These are phyloP conservation scores for Dothiorella sarmentorum DNA, from an alignment of 2,329 filamentous ascomycete species.

Conservation along the genomic window DNA sequence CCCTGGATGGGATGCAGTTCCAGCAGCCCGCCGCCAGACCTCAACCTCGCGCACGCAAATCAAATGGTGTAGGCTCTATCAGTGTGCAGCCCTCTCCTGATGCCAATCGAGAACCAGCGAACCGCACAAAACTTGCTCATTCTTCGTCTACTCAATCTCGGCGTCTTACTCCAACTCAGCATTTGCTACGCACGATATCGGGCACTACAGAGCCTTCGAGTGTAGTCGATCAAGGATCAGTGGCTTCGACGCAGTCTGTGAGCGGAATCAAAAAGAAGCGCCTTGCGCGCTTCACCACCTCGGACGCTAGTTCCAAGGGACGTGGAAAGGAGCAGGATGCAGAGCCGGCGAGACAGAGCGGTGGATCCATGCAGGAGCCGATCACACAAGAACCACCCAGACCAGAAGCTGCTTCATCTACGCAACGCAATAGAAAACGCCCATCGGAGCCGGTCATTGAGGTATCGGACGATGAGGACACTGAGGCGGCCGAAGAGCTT, in stretches of 20 bases:
- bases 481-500: neutral
- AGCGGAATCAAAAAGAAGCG: neutral
- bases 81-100: too few relatives aligned
- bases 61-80: too few relatives aligned
- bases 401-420: neutral
- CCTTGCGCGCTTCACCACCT: neutral
- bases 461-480: neutral
- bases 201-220: too few relatives aligned
- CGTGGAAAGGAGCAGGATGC: neutral
- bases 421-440: neutral
- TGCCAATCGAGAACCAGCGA: too few relatives aligned
- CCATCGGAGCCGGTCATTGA: neutral
- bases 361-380: neutral
- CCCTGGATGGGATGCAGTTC: too few relatives aligned
- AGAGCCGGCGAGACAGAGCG: neutral
- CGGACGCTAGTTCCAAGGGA: neutral
- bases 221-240: too few relatives aligned
- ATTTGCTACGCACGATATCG: too few relatives aligned
- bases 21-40: too few relatives aligned
- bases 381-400: neutral
- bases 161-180: too few relatives aligned
- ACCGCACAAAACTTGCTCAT: too few relatives aligned
- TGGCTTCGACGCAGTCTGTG: neutral
- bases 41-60: too few relatives aligned
- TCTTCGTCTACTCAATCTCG: too few relatives aligned